Percentiles rank a stretch among this genome's conserved stretches.
Conservation (phyloP, 768 basidiomycete species). For the Psilocybe cubensis region DNA sequence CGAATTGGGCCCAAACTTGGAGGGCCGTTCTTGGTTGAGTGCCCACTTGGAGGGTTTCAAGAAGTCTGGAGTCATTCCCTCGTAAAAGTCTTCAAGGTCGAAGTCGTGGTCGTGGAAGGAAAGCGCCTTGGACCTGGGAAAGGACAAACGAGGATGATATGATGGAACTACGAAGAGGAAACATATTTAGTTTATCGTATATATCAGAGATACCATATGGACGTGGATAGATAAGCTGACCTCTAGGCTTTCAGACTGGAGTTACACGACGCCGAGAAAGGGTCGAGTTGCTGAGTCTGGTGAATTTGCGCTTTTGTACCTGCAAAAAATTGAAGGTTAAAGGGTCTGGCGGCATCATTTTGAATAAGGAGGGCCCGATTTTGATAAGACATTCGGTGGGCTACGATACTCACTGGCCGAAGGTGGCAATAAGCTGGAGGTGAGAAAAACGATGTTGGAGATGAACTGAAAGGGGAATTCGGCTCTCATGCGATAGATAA, state of each 20-base stretch:
- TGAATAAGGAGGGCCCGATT: background rate
- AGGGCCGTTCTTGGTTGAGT: slow-evolving; percentile 10
- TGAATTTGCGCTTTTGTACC: background rate
- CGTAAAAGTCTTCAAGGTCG: background rate
- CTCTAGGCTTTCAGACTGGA: background rate
- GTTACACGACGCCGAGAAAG: background rate
- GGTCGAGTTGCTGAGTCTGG: background rate
- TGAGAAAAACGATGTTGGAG: background rate
- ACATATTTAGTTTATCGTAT: background rate
- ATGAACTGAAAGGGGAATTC: background rate
- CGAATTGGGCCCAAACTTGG: slow-evolving; percentile 53
- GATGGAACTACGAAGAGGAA: background rate
- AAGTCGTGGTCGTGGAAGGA: slow-evolving; percentile 6
- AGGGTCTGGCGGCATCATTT: background rate
- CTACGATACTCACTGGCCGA: background rate
- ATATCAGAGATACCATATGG: slow-evolving; percentile 1
- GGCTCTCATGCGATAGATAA: slow-evolving; percentile 8
- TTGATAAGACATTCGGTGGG: background rate
- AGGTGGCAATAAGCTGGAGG: background rate
- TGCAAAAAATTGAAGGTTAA: background rate
- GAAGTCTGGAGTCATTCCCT: background rate
- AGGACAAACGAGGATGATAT: background rate
- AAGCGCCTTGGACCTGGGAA: slow-evolving; percentile 13
- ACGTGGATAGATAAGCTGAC: background rate
- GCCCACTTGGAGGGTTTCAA: slow-evolving; percentile 11